Evolutionary conservation across 139 green algal species (phyloP).

Genomic region (Chlorella ohadii): DNA sequence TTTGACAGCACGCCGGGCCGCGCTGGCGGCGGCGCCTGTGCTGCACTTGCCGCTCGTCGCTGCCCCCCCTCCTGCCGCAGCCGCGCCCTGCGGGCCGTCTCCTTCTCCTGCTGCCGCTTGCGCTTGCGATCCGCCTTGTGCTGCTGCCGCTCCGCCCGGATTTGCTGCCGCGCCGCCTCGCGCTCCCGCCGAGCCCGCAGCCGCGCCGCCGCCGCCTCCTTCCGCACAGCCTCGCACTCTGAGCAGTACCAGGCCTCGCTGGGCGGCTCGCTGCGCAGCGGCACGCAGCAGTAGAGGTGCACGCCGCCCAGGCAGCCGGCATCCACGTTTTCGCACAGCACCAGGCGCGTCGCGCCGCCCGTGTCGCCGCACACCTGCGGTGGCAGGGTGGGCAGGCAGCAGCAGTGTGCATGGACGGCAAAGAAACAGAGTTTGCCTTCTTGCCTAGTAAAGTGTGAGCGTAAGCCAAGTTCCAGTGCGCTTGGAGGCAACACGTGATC

Average conservation of each 20-base stretch:
- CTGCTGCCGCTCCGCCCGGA: too few species aligned
- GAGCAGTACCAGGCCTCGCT: slow-evolving; percentile 28
- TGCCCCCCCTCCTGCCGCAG: neutral
- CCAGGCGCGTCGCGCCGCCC: neutral
- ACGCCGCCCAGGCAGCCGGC: slow-evolving; percentile 20
- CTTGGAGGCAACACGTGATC: too few species aligned
- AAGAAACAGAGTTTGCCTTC: too few species aligned
- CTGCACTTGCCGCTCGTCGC: neutral
- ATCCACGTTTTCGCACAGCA: slow-evolving; percentile 19
- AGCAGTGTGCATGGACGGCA: too few species aligned
- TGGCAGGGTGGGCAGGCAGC: too few species aligned
- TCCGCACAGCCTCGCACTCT: neutral
- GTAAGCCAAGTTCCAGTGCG: too few species aligned
- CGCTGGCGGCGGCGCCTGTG: neutral
- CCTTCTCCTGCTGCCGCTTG: neutral
- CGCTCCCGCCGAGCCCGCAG: neutral
- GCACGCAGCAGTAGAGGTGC: slow-evolving; percentile 7
- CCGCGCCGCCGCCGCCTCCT: neutral
- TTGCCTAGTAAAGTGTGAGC: too few species aligned
- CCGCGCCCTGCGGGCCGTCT: neutral
- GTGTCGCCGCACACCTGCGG: slow-evolving; percentile 19
- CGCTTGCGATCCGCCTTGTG: neutral
- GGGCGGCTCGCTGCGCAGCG: slow-evolving; percentile 5
- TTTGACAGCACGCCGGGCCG: neutral
- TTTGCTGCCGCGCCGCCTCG: too few species aligned